Base-by-base conservation (phyloP, 164 flowering plant genomes). In the Vitis labrusca region DNA sequence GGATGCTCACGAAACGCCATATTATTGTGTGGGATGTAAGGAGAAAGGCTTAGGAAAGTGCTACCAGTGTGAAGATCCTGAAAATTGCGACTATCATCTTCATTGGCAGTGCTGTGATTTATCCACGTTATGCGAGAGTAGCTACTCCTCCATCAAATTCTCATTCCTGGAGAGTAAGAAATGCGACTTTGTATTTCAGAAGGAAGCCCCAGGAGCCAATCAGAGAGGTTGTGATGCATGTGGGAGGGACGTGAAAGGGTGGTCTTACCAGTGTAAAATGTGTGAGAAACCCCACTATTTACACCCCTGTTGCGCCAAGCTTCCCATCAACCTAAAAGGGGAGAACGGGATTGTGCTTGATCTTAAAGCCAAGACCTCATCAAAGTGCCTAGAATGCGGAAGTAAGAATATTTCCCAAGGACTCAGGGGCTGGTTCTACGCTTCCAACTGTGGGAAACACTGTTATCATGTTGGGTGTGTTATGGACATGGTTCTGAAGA, bases 301-400 rank as follows among this genome's bases (percentile, higher is more conserved):
- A 10, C 82, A 81, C 55, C 85, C 80, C 0, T 75, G 79, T 47
- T 82, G 85, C 48, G 32, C 16, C 2, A 77, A 73, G 15, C 69
- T 82, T 11, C 74, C 71, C 2, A 9, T 17, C n/a, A 44, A 12
- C 27, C 2, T 0, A 16, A 32, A 32, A 19, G 54, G 56, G 14
- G 60, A 16, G 1, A 67, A 67, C 1, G 81, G 64, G 10, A 51
- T 77, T 59, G 65, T 56, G 9, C 59, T 78, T 0, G 1, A 14
- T 4, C 71, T 81, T 3, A 32, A 19, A 1, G 57, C 65, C 23
- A 75, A 67, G 67, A 66, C 71, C 11, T 23, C 60, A 0, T 44
- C 66, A 1, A 68, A 59, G 23, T 81, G 84, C 29, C 32, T 12
- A 1, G 53, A 64, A 73, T 81, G 84, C 37, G 55, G 64, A 10